Percentiles rank a stretch among this genome's conserved stretches.
Conservation (phyloP, 371 early-diverging fungal genomes). For the Mortierella sp. region DNA sequence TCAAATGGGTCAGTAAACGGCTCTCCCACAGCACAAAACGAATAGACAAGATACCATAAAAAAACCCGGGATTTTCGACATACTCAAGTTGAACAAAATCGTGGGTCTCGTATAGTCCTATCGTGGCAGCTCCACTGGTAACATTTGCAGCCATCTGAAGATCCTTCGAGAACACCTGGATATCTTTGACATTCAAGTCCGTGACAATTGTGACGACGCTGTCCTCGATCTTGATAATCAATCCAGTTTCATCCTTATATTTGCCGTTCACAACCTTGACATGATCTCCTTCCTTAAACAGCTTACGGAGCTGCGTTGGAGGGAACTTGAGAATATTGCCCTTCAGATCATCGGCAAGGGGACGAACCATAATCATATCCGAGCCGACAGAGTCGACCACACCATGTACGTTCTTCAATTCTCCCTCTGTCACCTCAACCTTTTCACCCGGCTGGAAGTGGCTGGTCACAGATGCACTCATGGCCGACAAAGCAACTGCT, state of each 20-base stretch:
- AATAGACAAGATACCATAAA: too few species aligned
- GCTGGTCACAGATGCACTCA: constrained; percentile 52
- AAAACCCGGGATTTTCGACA: constrained; percentile 29
- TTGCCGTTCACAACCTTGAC: constrained; percentile 94
- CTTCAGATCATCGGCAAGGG: constrained; percentile 63
- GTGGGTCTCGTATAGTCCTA: constrained; percentile 79
- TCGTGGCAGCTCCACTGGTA: constrained; percentile 46
- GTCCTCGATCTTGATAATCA: constrained; percentile 84
- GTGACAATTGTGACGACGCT: constrained; percentile 85
- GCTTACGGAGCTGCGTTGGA: constrained; percentile 82
- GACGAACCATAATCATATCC: constrained; percentile 69
- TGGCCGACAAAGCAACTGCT: constrained; percentile 59
- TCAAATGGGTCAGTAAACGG: background rate
- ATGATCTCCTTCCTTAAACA: constrained; percentile 91
- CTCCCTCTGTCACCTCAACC: constrained; percentile 92
- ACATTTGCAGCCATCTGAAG: constrained; percentile 78
- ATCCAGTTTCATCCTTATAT: constrained; percentile 88
- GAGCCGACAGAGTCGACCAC: constrained; percentile 76
- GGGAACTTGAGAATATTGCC: constrained; percentile 56
- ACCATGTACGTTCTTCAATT: constrained; percentile 86
- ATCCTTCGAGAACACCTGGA: constrained; percentile 91
- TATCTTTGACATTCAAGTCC: constrained; percentile 78
- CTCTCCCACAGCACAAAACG: background rate
- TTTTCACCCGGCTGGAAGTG: constrained; percentile 87
- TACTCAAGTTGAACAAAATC: constrained; percentile 90